Conservation (phyloP, 139 green algal genomes). For the Tetratostichococcus sp. region DNA sequence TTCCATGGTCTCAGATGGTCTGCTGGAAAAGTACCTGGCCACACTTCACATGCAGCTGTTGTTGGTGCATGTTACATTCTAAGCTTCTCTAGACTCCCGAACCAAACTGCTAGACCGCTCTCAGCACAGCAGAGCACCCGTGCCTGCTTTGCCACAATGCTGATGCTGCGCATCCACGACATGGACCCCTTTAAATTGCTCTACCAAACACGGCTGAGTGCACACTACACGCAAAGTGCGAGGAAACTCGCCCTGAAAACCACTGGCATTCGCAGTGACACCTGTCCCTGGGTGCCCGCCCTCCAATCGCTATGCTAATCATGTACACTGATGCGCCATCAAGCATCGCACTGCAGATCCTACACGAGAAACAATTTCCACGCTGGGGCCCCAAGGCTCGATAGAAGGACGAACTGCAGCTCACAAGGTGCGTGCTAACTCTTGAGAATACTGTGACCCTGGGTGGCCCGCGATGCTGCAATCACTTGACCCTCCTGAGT, state of each 20-base stretch:
- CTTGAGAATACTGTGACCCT: no score
- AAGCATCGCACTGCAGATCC: background rate
- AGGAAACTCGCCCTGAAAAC: background rate
- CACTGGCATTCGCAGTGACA: background rate
- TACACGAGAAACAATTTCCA: background rate
- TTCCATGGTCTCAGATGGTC: no score
- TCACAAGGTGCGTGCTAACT: background rate
- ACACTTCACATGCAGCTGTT: no score
- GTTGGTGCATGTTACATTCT: no score
- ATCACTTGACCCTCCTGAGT: background rate
- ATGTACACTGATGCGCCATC: background rate
- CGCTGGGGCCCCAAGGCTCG: no score
- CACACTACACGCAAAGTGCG: background rate
- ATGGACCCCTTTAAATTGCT: no score
- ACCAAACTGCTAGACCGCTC: background rate
- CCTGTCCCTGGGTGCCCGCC: background rate
- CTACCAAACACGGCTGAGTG: background rate
- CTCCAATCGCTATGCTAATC: background rate
- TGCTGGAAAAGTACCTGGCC: no score
- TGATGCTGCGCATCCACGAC: no score
- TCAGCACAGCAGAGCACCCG: no score
- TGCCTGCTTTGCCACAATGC: no score
- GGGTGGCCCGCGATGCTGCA: background rate
- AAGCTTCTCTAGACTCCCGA: background rate
- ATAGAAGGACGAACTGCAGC: background rate